Base-by-base conservation (phyloP, 2,329 filamentous ascomycete genomes). In the Phoma sp. region DNA sequence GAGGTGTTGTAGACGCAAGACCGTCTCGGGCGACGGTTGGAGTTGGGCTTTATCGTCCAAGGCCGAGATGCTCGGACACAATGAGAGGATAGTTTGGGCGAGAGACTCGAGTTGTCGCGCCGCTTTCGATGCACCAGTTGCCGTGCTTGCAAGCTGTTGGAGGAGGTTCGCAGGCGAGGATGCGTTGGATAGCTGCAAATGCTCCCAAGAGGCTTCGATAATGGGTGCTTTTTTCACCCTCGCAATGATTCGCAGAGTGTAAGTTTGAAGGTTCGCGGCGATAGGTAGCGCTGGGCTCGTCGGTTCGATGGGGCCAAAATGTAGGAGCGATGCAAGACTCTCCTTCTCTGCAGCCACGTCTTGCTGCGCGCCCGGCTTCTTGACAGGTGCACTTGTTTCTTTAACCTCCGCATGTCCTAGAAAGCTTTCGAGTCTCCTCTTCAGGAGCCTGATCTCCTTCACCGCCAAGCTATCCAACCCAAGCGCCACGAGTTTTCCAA, bases 381-480 rank as follows among this genome's bases (percentile, higher is more conserved):
- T 52, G 25, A 32, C 28, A 9, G 28, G 37, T 21, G 21, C 28
- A 45, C 34, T 26, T 11, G 10, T 42, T 2, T 34, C 49, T 21
- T 59, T 49, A 17, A 33, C 46, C 7, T 47, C 43, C n/a, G 49
- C 40, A 14, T 55, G 42, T 2, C 57, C 65, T 17, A 73, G 46
- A 37, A 66, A 65, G 17, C 15, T 50, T 20, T 89, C 85, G 36
- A 93, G 64, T 26, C 85, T 81, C 55, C 77, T 81, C 70, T 90
- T 92, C 60, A 93, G 70, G 10, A 87, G 76, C 33, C 84, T 79
- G 53, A 93, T 70, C 65, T 93, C 90, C 65, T 86, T 90, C 34
- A 86, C 74, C 0, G 90, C 89, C 51, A 88, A 78, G n/a, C 86
- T 84, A 38, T 89, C 83, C 45, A 92, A 72, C 1, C 85, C 84